phyloP scores from a whole-genome alignment of 768 basidiomycete genomes.

The Candolleomyces eurysporus region DNA sequence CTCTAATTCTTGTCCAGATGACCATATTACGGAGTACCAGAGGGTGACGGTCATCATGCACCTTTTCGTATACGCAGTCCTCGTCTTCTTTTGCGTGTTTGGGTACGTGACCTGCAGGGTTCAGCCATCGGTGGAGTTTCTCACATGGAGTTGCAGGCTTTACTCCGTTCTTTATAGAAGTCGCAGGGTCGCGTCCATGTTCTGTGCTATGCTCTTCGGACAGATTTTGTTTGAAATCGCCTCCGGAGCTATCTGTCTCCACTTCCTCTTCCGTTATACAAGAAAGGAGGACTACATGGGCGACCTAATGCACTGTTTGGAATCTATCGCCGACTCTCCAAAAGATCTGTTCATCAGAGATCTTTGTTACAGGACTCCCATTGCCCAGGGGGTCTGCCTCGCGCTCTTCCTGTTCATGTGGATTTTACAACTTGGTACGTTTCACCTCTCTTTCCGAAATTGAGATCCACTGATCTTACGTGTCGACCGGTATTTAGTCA shows the following conservation, averaged over 20 bases:
- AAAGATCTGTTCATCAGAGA: constrained; percentile 1
- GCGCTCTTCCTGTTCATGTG: neutral
- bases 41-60: neutral
- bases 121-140: neutral
- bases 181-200: constrained; percentile 11
- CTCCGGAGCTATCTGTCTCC: constrained; percentile 26
- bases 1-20: neutral
- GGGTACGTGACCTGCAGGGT: neutral
- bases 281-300: neutral
- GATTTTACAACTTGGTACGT: constrained; percentile 1
- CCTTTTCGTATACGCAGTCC: constrained; percentile 2
- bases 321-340: neutral
- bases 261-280: constrained; percentile 18
- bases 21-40: neutral
- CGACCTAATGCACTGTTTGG: neutral
- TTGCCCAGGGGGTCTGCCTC: neutral
- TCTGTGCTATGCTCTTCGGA: constrained; percentile 21
- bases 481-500: neutral
- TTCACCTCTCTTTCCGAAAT: neutral
- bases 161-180: constrained; percentile 14
- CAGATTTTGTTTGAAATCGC: constrained; percentile 26
- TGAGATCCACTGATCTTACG: neutral
- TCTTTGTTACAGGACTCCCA: neutral
- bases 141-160: constrained; percentile 7
- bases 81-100: neutral